Percentiles rank a stretch among this genome's conserved stretches.
Evolutionary conservation across 2,329 filamentous ascomycete species (phyloP).

Genomic region (Fusarium graminum): DNA sequence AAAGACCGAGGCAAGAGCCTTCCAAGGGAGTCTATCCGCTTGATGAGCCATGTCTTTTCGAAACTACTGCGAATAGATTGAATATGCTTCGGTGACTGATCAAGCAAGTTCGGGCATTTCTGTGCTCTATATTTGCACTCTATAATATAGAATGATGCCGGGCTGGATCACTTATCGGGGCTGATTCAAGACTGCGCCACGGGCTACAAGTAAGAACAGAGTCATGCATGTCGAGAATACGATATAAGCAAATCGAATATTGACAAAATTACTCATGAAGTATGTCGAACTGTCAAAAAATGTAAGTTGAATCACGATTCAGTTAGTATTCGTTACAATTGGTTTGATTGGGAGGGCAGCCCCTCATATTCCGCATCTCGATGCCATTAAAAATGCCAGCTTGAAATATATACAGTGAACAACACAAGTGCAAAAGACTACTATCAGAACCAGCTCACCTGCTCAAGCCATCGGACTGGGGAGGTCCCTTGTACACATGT

Average conservation of each 20-base stretch:
- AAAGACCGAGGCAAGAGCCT: constrained; percentile 18
- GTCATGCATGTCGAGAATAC: not conserved
- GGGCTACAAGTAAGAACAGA: constrained; percentile 1
- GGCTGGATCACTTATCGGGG: not conserved
- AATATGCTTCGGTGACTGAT: rapidly evolving
- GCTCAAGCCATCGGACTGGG: constrained; percentile 40
- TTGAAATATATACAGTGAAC: not conserved
- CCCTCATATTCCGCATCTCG: too few species aligned
- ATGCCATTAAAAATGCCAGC: too few species aligned
- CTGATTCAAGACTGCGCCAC: not conserved
- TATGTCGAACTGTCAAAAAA: too few species aligned
- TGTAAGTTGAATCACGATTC: too few species aligned
- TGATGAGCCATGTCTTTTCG: constrained; percentile 22
- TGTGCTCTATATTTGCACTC: too few species aligned
- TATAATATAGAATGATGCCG: too few species aligned
- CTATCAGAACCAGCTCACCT: not conserved
- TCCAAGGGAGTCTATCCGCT: constrained; percentile 26
- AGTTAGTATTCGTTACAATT: too few species aligned
- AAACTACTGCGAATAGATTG: not conserved
- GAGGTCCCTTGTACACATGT: constrained; percentile 47
- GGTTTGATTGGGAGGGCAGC: too few species aligned
- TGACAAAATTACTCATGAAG: not conserved
- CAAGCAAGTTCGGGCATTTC: too few species aligned
- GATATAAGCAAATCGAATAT: not conserved
- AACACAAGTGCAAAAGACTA: not conserved